phyloP scores from a whole-genome alignment of 2,329 filamentous ascomycete genomes.

The Endoconidiophora laricicola region DNA sequence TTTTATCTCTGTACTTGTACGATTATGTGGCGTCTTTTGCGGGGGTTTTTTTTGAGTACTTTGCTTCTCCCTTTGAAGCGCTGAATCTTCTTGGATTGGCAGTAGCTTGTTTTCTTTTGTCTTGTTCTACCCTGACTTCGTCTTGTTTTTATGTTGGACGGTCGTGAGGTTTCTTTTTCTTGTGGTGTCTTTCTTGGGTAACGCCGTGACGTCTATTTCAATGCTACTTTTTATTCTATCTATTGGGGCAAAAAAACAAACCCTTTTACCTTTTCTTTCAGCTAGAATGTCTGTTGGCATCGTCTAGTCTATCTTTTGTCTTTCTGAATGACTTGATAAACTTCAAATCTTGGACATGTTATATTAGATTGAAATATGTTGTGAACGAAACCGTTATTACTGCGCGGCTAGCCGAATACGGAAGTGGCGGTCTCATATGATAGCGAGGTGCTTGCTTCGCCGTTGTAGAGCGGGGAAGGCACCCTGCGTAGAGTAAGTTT shows the following conservation, averaged over 20 bases:
- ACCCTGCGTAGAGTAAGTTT: no score
- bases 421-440: no score
- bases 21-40: conserved; percentile 1
- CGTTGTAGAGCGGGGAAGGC: no score
- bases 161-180: background rate
- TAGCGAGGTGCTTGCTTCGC: no score
- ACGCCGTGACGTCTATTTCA: background rate
- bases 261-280: background rate
- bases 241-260: no score
- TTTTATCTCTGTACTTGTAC: background rate
- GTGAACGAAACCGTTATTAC: no score
- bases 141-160: background rate
- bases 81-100: conserved; percentile 1
- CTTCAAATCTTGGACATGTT: no score
- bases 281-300: background rate
- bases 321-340: no score
- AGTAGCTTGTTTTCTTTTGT: background rate
- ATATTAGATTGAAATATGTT: no score
- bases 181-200: background rate
- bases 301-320: no score
- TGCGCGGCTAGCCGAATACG: no score
- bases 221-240: background rate
- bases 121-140: background rate
- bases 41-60: no score
- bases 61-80: background rate